Evolutionary conservation across 768 basidiomycete species (phyloP).

Genomic region (Lactarius trivialis): DNA sequence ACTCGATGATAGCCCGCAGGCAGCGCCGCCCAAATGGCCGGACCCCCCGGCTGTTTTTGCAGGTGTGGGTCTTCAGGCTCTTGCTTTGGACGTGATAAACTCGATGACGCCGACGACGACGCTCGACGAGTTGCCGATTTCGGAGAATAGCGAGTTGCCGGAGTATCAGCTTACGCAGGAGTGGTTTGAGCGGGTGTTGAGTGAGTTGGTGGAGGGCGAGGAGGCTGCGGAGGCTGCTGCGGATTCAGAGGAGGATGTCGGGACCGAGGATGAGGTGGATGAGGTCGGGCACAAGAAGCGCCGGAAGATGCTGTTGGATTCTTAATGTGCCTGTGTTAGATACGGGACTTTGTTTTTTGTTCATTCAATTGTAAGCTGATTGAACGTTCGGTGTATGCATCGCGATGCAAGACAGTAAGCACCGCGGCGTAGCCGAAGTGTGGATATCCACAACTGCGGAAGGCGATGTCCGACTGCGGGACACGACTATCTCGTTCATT

Average conservation of each 20-base stretch:
- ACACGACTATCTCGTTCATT: background rate
- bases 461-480: background rate
- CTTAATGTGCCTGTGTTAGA: background rate
- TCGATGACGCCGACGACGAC: background rate
- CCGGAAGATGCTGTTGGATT: background rate
- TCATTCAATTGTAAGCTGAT: background rate
- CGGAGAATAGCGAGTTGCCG: background rate
- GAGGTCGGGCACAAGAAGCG: background rate
- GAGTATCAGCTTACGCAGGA: constrained; percentile 17
- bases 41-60: background rate
- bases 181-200: constrained; percentile 3
- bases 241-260: background rate
- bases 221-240: background rate
- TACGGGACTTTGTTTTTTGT: background rate
- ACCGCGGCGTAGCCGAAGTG: no score
- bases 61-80: background rate
- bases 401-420: background rate
- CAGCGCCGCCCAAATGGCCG: no score
- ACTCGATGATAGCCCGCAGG: background rate
- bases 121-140: constrained; percentile 13
- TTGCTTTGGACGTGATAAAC: background rate
- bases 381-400: background rate
- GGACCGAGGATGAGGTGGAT: background rate
- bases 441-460: background rate
- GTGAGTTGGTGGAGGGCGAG: background rate